Percentiles rank a stretch among this genome's conserved stretches.
Evolutionary conservation across 768 basidiomycete species (phyloP).

Genomic region (Thelephora aurantiotincta): DNA sequence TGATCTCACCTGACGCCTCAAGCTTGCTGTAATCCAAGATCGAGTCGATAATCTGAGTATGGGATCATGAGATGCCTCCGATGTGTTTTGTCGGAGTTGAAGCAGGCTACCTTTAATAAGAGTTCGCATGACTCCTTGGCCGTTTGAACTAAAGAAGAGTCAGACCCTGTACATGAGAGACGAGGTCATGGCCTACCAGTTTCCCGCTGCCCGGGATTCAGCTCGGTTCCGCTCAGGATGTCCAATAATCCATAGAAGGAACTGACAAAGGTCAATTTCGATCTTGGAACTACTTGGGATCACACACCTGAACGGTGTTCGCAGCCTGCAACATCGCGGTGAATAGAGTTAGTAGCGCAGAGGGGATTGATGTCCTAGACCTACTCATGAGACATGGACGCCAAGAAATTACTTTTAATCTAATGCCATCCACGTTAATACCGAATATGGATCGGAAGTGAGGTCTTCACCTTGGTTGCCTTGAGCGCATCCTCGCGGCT

Average conservation of each 20-base stretch:
- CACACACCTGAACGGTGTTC: slow-evolving; percentile 60
- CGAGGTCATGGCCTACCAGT: slow-evolving; percentile 30
- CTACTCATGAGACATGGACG: slow-evolving; percentile 58
- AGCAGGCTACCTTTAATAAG: slow-evolving; percentile 38
- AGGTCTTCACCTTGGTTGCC: slow-evolving; percentile 44
- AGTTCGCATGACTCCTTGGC: slow-evolving; percentile 70
- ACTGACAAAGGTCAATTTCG: slow-evolving; percentile 17
- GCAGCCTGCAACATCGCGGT: slow-evolving; percentile 16
- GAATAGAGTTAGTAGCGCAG: too few relatives aligned
- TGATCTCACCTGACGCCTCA: slow-evolving; percentile 46
- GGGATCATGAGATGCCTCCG: slow-evolving; percentile 1
- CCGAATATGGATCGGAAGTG: neutral
- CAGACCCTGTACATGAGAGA: neutral
- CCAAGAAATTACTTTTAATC: slow-evolving; percentile 70
- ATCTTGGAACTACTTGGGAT: neutral
- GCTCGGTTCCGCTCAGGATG: slow-evolving; percentile 55
- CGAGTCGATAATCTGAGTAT: slow-evolving; percentile 54
- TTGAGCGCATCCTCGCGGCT: slow-evolving; percentile 63
- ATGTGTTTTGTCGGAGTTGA: neutral
- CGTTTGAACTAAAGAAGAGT: slow-evolving; percentile 39
- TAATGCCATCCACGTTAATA: slow-evolving; percentile 12
- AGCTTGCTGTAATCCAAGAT: slow-evolving; percentile 72
- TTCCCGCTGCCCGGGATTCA: slow-evolving; percentile 55
- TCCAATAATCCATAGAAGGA: slow-evolving; percentile 70
- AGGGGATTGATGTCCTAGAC: too few relatives aligned